Percentiles rank a stretch among this genome's conserved stretches.
Evolutionary conservation across 805 yeast genomes (phyloP).

Genomic region (Suhomyces prunicola): DNA sequence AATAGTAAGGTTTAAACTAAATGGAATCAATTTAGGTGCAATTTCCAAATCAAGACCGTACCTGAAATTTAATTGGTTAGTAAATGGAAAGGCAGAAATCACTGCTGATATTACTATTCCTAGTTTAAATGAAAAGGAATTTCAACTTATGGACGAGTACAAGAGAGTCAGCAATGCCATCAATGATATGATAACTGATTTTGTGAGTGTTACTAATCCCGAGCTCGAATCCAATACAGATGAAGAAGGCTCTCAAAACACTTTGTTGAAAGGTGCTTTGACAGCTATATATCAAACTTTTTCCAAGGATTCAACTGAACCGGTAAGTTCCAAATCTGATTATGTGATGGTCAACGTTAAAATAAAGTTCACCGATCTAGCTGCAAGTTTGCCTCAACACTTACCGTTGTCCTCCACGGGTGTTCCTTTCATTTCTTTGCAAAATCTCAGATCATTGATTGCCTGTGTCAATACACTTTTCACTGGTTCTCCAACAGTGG

Average conservation of each 20-base stretch:
- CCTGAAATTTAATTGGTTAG: slow-evolving; percentile 66
- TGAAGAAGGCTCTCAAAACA: slow-evolving; percentile 8
- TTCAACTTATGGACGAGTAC: slow-evolving; percentile 15
- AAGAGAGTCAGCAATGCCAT: slow-evolving; percentile 24
- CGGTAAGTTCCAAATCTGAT: slow-evolving; percentile 15
- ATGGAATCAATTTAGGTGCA: slow-evolving; percentile 38
- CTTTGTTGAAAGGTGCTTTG: slow-evolving; percentile 37
- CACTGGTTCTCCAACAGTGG: slow-evolving; percentile 2
- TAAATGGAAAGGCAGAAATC: slow-evolving; percentile 66
- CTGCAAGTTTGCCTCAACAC: slow-evolving; percentile 49
- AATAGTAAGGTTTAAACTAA: slow-evolving; percentile 37
- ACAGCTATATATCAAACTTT: slow-evolving; percentile 43
- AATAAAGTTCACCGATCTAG: slow-evolving; percentile 59
- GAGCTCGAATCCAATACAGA: background rate
- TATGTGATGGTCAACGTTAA: slow-evolving; percentile 69
- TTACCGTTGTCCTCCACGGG: slow-evolving; percentile 51
- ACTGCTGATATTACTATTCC: slow-evolving; percentile 75
- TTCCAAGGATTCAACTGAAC: slow-evolving; percentile 12
- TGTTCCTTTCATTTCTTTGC: slow-evolving; percentile 54
- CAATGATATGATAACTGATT: slow-evolving; percentile 25
- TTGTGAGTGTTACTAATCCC: slow-evolving; percentile 17
- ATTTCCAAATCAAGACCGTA: slow-evolving; percentile 25
- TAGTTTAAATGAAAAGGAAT: slow-evolving; percentile 27
- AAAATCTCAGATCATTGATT: slow-evolving; percentile 59
- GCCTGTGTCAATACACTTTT: slow-evolving; percentile 48